Evolutionary conservation across 129 eudicot genomes (phyloP).

Genomic region (Dittrichia graveolens): DNA sequence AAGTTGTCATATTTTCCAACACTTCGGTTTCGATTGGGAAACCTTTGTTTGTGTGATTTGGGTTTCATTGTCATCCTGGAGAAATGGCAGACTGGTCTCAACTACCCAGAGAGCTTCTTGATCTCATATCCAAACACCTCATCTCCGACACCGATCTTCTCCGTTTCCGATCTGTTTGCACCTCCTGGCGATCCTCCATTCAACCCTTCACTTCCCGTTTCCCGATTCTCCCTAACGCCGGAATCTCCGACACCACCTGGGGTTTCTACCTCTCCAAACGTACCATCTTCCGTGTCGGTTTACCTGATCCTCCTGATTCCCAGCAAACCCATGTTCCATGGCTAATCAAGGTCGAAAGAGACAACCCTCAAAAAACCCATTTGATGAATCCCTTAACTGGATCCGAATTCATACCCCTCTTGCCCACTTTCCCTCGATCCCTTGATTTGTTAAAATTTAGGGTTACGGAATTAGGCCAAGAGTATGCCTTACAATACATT

Average conservation of each 20-base stretch:
- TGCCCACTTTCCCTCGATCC: constrained; percentile 51
- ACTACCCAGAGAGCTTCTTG: constrained; percentile 76
- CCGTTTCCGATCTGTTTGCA: constrained; percentile 87
- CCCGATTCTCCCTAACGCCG: constrained; percentile 69
- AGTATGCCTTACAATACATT: constrained; percentile 60
- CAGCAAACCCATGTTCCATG: constrained; percentile 33
- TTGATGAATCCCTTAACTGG: constrained; percentile 58
- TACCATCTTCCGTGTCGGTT: constrained; percentile 52
- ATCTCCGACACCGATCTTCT: constrained; percentile 59
- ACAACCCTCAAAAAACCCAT: constrained; percentile 42
- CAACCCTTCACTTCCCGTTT: constrained; percentile 42
- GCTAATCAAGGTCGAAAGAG: constrained; percentile 77
- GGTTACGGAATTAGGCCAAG: constrained; percentile 63
- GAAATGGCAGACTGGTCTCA: constrained; percentile 90
- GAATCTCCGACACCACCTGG: constrained; percentile 74
- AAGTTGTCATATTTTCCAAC: background rate
- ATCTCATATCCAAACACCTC: constrained; percentile 61
- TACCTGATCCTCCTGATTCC: constrained; percentile 31
- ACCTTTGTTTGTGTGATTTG: background rate
- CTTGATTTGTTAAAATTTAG: constrained; percentile 44
- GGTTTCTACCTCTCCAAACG: constrained; percentile 74
- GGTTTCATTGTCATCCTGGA: background rate
- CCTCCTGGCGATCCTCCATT: constrained; percentile 76
- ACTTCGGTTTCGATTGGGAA: background rate
- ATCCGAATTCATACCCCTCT: constrained; percentile 47